Evolutionary conservation across 2,329 filamentous ascomycete genomes (phyloP).

Genomic region (Phoma sp.): DNA sequence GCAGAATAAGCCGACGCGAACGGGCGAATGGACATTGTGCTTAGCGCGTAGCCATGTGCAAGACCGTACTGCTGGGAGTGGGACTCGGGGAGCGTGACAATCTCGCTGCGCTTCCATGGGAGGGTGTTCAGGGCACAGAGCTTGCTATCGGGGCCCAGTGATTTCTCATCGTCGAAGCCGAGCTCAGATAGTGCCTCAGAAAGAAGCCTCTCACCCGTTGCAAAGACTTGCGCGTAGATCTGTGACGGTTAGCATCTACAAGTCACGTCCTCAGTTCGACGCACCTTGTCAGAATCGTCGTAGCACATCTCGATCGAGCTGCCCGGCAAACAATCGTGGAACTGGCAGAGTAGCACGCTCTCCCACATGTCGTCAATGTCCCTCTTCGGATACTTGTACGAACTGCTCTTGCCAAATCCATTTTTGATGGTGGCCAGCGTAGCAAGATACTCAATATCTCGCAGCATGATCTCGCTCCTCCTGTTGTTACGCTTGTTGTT

Average conservation of each 20-base stretch:
- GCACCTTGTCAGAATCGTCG: constrained; percentile 83
- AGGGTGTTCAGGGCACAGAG: constrained; percentile 81
- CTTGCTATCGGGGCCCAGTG: constrained; percentile 51
- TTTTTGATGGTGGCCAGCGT: constrained; percentile 82
- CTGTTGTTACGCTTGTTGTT: constrained; percentile 98
- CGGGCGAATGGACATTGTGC: constrained; percentile 49
- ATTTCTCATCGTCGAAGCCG: constrained; percentile 62
- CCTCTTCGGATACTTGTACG: constrained; percentile 89
- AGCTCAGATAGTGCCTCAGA: constrained; percentile 73
- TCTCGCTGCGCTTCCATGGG: constrained; percentile 80
- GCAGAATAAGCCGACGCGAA: constrained; percentile 36
- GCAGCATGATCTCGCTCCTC: constrained; percentile 81
- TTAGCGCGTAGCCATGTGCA: constrained; percentile 55
- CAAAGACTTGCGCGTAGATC: constrained; percentile 83
- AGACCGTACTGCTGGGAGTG: constrained; percentile 49
- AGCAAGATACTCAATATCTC: constrained; percentile 86
- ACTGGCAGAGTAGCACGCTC: constrained; percentile 87
- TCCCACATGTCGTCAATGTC: constrained; percentile 98
- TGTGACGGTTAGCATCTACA: constrained; percentile 33
- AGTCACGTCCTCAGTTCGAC: background rate
- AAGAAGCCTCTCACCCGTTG: constrained; percentile 75
- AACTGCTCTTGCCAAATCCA: constrained; percentile 52
- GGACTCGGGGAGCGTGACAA: constrained; percentile 67
- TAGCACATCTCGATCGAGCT: constrained; percentile 98
- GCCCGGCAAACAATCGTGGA: constrained; percentile 95